Conservation (phyloP, 805 yeast species). For the Kazachstania kunashirensis region DNA sequence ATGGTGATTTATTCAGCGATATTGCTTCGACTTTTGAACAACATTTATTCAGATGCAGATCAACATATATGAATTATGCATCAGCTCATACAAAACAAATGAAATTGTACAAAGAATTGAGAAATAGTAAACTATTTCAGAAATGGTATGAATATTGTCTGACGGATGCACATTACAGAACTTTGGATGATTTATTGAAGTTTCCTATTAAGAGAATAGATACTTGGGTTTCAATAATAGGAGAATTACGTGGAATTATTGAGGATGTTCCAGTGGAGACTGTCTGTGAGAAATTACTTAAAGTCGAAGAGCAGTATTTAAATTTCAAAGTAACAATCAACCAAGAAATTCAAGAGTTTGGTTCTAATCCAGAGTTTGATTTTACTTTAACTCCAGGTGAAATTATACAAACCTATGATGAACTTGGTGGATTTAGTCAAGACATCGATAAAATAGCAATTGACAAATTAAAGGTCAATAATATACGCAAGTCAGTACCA, state of each 20-base stretch:
- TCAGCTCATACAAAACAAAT: slow-evolving; percentile 27
- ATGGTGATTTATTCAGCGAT: slow-evolving; percentile 13
- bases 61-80: slow-evolving; percentile 30
- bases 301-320: slow-evolving; percentile 7
- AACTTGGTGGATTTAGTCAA: not conserved
- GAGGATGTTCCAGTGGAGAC: not conserved
- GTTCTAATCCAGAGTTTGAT: slow-evolving; percentile 14
- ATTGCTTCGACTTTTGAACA: slow-evolving; percentile 26
- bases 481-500: no score
- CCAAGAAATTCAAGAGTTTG: slow-evolving; percentile 14
- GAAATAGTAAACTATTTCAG: slow-evolving; percentile 13
- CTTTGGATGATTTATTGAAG: slow-evolving; percentile 26
- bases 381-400: slow-evolving; percentile 22
- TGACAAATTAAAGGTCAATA: no score
- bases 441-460: not conserved
- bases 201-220: slow-evolving; percentile 28
- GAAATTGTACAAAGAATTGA: slow-evolving; percentile 16
- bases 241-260: slow-evolving; percentile 1
- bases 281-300: slow-evolving; percentile 1
- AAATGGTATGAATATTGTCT: slow-evolving; percentile 32
- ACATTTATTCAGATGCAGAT: slow-evolving; percentile 27
- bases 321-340: slow-evolving; percentile 12
- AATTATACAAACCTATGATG: slow-evolving; percentile 21
- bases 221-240: slow-evolving; percentile 16
- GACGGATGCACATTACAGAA: slow-evolving; percentile 18